A percentile compares a stretch with the other conserved stretches of the same genome.
These are phyloP conservation scores for Debaryomyces castellii DNA, from an alignment of 805 yeast species.

Conservation along the genomic window DNA sequence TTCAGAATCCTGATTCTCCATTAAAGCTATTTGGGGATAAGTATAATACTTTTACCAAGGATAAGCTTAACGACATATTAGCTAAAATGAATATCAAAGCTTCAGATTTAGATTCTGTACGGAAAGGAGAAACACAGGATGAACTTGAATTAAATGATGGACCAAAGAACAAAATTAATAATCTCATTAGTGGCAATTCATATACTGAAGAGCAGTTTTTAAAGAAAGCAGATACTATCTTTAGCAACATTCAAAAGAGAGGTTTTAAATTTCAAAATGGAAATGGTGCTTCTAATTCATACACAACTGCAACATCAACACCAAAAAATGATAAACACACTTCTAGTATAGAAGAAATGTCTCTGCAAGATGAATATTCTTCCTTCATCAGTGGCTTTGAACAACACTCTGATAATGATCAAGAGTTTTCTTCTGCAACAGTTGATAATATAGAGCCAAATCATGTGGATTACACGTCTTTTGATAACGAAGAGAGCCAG, in stretches of 20 bases:
- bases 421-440: not conserved
- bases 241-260: constrained; percentile 36
- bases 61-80: constrained; percentile 25
- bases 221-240: constrained; percentile 38
- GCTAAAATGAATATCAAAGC: constrained; percentile 19
- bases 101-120: constrained; percentile 1
- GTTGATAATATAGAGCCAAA: not conserved
- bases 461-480: constrained; percentile 7
- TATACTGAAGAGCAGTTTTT: constrained; percentile 37
- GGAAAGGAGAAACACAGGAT: not conserved
- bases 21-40: constrained; percentile 37
- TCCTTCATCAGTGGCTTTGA: constrained; percentile 34
- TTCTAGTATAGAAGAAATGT: constrained; percentile 1
- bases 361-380: constrained; percentile 23
- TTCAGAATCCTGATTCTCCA: constrained; percentile 38
- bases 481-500: constrained; percentile 11
- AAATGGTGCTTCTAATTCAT: constrained; percentile 3
- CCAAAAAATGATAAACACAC: constrained; percentile 24
- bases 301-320: constrained; percentile 38
- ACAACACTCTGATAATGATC: constrained; percentile 2
- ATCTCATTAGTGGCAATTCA: constrained; percentile 28
- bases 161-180: constrained; percentile 28
- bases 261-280: constrained; percentile 19
- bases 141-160: constrained; percentile 3
- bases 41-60: constrained; percentile 43